Conservation (phyloP, 768 basidiomycete genomes). For the Collybiopsis luxurians region DNA sequence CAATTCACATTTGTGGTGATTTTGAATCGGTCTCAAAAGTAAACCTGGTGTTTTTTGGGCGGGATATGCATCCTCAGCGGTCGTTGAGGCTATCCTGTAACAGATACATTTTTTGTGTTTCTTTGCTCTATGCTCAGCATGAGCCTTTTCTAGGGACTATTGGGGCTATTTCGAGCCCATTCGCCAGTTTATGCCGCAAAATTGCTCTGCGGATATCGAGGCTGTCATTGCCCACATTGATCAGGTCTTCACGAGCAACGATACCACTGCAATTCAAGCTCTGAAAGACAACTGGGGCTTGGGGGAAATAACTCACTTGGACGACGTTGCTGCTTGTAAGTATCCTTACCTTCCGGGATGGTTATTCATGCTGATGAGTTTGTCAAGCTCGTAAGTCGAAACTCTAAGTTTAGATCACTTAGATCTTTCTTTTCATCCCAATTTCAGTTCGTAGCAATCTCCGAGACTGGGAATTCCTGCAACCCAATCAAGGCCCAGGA, state of each 20-base stretch:
- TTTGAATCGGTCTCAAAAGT: slow-evolving; percentile 16
- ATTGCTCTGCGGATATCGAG: slow-evolving; percentile 52
- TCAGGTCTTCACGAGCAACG: slow-evolving; percentile 31
- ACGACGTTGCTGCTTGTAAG: slow-evolving; percentile 45
- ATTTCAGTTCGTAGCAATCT: slow-evolving; percentile 27
- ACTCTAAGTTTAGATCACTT: not conserved
- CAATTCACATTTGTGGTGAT: not conserved
- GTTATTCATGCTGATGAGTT: not conserved
- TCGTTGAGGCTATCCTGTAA: slow-evolving; percentile 39
- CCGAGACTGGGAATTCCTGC: slow-evolving; percentile 46
- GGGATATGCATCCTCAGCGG: slow-evolving; percentile 40
- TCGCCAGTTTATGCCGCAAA: slow-evolving; percentile 42
- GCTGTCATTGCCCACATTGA: slow-evolving; percentile 48
- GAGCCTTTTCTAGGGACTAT: slow-evolving; percentile 27
- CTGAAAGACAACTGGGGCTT: slow-evolving; percentile 42
- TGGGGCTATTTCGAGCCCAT: slow-evolving; percentile 54
- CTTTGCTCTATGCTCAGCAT: too few species aligned
- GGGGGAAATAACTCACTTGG: slow-evolving; percentile 35
- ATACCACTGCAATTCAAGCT: slow-evolving; percentile 28
- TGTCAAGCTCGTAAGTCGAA: slow-evolving; percentile 3
- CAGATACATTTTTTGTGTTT: not conserved
- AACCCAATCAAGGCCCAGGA: slow-evolving; percentile 32
- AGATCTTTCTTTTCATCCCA: not conserved
- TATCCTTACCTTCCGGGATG: not conserved
- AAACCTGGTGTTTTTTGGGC: slow-evolving; percentile 36